Conservation (phyloP, 805 yeast genomes). For the Ogataea philodendri region DNA sequence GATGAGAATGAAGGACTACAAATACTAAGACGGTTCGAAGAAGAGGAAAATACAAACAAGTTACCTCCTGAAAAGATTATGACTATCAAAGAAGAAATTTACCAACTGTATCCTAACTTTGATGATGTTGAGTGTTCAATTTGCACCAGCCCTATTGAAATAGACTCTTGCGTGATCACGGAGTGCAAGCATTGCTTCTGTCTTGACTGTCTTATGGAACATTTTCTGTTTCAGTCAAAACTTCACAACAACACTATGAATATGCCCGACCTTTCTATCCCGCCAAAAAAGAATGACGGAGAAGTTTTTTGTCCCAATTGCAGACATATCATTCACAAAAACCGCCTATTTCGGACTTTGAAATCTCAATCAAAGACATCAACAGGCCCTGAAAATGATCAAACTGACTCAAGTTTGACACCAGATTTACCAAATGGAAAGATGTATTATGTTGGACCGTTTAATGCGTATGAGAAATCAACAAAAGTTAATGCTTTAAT, state of each 20-base stretch:
- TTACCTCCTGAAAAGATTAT: slow-evolving; percentile 27
- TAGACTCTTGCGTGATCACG: slow-evolving; percentile 51
- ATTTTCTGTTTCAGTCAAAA: slow-evolving; percentile 62
- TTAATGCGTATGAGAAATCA: slow-evolving; percentile 55
- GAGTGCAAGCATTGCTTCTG: slow-evolving; percentile 85
- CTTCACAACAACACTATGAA: slow-evolving; percentile 6
- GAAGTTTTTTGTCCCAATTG: slow-evolving; percentile 73
- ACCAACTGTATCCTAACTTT: slow-evolving; percentile 34
- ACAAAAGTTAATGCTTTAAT: slow-evolving; percentile 72
- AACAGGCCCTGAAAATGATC: slow-evolving; percentile 1
- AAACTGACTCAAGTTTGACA: slow-evolving; percentile 4
- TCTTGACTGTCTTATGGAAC: slow-evolving; percentile 66
- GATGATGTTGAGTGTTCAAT: slow-evolving; percentile 74
- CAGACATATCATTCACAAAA: slow-evolving; percentile 51
- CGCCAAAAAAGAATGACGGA: slow-evolving; percentile 2
- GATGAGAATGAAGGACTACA: slow-evolving; percentile 23
- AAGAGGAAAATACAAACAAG: slow-evolving; percentile 26
- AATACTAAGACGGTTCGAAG: slow-evolving; percentile 26
- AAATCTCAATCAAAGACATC: slow-evolving; percentile 17
- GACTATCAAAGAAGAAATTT: slow-evolving; percentile 31
- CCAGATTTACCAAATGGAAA: slow-evolving; percentile 14
- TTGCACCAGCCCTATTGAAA: slow-evolving; percentile 64
- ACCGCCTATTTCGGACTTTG: slow-evolving; percentile 44
- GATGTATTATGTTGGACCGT: slow-evolving; percentile 37
- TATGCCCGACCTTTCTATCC: too few species aligned